Base-by-base conservation (phyloP, 2,329 filamentous ascomycete species). In the Seiridium unicorne region DNA sequence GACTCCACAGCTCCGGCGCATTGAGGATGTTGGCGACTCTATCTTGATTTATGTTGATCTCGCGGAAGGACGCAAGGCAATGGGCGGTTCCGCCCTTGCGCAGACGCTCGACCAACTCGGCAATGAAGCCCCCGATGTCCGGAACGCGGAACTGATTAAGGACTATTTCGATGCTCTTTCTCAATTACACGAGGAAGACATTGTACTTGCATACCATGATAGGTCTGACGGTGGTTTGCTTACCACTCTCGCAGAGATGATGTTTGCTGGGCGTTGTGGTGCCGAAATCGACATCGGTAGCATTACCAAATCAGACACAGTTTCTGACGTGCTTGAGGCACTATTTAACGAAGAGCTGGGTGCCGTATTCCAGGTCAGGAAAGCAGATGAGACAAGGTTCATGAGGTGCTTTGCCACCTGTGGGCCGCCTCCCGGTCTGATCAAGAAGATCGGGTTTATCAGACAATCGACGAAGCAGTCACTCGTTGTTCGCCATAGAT, bases 301-400 rank as follows among this genome's bases (percentile, higher is more conserved):
- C 58, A 81, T 93, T 44, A 77, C 84, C 35, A 86, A 85, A 61
- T 86, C 85, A 32, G 81, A 88, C 48, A 83, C 83, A 8, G 79
- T 85, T 51, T 81, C 87, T 1, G 80, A 87, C 69, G 76, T 96
- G 18, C 79, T 97, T 6, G 86, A 92, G 59, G 85, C 90, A 0
- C 84, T 99, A 26, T 98, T 99, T 85, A 97, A 93, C 73, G 95
- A 98, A 76, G 95, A 98, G 73, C 86, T 98, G 26, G 95, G 95
- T 64, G 94, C 93, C 13, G 90, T 98, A 38, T 98, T 98, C 87
- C 95, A 99, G 75, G 88, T 98, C 57, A 89, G 91, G 67, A 93
- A 92, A 75, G 83, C 85, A 57, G 89, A 97, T 66, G 91, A 97
- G 76, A 89, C 84, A 61, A 87, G 89, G 63, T 98, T 98, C 84